Conservation (phyloP, 1,139 yeast species). For the Groenewaldozyma auringiensis region DNA sequence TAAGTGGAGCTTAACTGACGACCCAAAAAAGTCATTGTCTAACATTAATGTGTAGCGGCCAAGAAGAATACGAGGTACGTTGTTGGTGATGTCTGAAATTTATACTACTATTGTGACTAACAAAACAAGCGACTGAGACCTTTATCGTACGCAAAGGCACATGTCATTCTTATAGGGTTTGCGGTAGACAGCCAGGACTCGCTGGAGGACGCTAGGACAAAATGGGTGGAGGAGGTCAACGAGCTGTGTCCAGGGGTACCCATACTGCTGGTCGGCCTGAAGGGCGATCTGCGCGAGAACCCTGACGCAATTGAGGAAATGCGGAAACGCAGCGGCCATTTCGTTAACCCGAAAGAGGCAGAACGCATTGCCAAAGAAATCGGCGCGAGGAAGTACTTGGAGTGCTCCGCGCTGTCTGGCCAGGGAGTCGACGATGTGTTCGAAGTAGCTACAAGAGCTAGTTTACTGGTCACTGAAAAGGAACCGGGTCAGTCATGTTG, state of each 20-base stretch:
- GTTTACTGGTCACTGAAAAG: slow-evolving; percentile 33
- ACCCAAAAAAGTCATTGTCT: background rate
- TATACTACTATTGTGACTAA: slow-evolving; percentile 1
- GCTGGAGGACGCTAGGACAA: slow-evolving; percentile 49
- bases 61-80: slow-evolving; percentile 52
- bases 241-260: slow-evolving; percentile 79
- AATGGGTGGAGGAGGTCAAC: slow-evolving; percentile 72
- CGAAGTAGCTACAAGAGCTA: slow-evolving; percentile 80
- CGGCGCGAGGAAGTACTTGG: slow-evolving; percentile 80
- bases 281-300: slow-evolving; percentile 81
- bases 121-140: slow-evolving; percentile 45
- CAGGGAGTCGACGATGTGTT: slow-evolving; percentile 88
- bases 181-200: slow-evolving; percentile 60
- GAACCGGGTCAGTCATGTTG: slow-evolving; percentile 18
- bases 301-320: slow-evolving; percentile 67
- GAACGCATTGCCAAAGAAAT: slow-evolving; percentile 78
- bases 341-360: slow-evolving; percentile 71
- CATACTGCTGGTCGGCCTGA: slow-evolving; percentile 80
- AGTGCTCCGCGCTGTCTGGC: slow-evolving; percentile 90
- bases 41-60: slow-evolving; percentile 44
- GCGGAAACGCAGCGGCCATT: slow-evolving; percentile 66
- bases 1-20: slow-evolving; percentile 20
- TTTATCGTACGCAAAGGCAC: slow-evolving; percentile 60
- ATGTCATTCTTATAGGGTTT: slow-evolving; percentile 61
- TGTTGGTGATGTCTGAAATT: slow-evolving; percentile 1